Conservation (phyloP, 2,329 filamentous ascomycete species). For the Myriosclerotinia scirpicola region DNA sequence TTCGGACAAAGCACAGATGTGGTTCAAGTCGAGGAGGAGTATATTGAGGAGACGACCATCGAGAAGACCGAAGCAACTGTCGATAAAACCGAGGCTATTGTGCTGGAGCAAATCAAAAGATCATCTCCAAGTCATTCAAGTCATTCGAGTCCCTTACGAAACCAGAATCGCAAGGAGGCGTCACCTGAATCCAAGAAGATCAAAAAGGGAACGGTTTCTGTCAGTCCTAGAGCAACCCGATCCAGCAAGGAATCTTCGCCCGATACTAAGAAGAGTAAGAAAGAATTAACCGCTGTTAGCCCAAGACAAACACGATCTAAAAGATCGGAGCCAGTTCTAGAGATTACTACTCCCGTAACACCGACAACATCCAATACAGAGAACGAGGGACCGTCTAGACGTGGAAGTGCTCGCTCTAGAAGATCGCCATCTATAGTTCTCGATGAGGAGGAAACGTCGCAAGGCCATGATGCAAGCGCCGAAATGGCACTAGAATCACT, state of each 20-base stretch:
- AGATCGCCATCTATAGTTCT: slow-evolving; percentile 30
- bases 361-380: slow-evolving; percentile 20
- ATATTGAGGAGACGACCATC: not conserved
- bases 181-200: not conserved
- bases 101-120: slow-evolving; percentile 9
- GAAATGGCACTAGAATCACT: slow-evolving; percentile 37
- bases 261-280: slow-evolving; percentile 1
- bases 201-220: not conserved
- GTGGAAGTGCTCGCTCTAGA: slow-evolving; percentile 2
- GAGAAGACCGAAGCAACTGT: slow-evolving; percentile 1
- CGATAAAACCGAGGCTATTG: not conserved
- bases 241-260: slow-evolving; percentile 1
- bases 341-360: slow-evolving; percentile 5
- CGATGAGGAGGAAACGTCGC: slow-evolving; percentile 30
- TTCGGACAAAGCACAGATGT: not conserved
- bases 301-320: slow-evolving; percentile 21
- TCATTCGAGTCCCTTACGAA: not conserved
- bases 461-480: slow-evolving; percentile 39
- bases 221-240: not conserved
- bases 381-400: not conserved
- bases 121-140: not conserved
- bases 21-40: not conserved
- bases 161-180: not conserved
- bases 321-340: slow-evolving; percentile 9
- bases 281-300: not conserved